These are phyloP conservation scores for Alternaria sp. DNA, from an alignment of 2,329 filamentous ascomycete species.

Conservation along the genomic window DNA sequence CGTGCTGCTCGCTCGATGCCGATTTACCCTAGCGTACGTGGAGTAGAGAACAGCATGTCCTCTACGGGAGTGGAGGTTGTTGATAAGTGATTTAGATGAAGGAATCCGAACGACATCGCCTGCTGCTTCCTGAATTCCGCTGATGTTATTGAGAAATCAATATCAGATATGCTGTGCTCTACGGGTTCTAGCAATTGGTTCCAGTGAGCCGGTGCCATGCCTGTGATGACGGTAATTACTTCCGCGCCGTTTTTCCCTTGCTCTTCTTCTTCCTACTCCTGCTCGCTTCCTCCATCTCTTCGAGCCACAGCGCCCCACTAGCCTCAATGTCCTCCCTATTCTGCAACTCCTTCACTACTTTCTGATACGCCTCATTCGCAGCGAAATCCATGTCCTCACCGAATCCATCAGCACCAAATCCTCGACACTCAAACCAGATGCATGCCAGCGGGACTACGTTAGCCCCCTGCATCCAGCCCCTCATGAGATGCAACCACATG, in stretches of 20 bases:
- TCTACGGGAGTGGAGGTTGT: not conserved
- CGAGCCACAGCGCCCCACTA: conserved; percentile 10
- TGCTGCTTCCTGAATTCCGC: not conserved
- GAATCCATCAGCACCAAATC: not conserved
- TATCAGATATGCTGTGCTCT: not conserved
- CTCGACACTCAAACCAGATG: not conserved
- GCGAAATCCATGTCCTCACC: not conserved
- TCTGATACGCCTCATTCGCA: conserved; percentile 3
- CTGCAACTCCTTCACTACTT: conserved; percentile 1
- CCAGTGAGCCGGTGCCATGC: not conserved
- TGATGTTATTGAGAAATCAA: not conserved
- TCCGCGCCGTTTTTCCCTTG: not conserved
- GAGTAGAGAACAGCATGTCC: not conserved
- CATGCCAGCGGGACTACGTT: conserved; percentile 14
- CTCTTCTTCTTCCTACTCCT: conserved; percentile 8
- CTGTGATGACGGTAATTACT: not conserved
- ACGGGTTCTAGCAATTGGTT: not conserved
- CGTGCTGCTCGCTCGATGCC: not conserved
- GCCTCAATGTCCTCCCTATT: conserved; percentile 6
- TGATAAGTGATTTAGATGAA: not conserved
- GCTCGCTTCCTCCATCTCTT: conserved; percentile 18
- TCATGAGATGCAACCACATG: conserved; percentile 17
- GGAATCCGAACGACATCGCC: not conserved
- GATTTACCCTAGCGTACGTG: not conserved
- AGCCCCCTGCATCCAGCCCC: not conserved